Conservation (phyloP, 2,329 filamentous ascomycete species). For the Cytospora piceicola region DNA sequence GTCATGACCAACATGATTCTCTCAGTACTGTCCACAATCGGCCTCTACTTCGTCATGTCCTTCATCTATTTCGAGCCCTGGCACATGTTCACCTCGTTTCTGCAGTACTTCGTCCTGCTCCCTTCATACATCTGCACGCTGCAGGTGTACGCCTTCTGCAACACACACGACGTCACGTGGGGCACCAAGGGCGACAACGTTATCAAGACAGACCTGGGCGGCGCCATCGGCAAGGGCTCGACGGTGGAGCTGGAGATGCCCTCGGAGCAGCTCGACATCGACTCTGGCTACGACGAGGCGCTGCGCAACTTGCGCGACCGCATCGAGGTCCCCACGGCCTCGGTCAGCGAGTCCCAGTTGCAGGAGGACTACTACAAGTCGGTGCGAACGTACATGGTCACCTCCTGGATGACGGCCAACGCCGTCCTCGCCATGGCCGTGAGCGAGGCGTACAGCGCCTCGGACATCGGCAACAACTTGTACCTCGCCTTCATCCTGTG, state of each 20-base stretch:
- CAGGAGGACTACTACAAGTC: conserved; percentile 99
- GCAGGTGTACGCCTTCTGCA: conserved; percentile 98
- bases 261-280: conserved; percentile 95
- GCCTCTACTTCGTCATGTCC: conserved; percentile 94
- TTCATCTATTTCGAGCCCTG: conserved; percentile 97
- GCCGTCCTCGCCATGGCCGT: conserved; percentile 92
- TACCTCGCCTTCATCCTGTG: conserved; percentile 95
- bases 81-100: conserved; percentile 95
- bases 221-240: conserved; percentile 74
- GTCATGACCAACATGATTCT: conserved; percentile 95
- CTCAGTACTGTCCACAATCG: conserved; percentile 84
- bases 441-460: conserved; percentile 78
- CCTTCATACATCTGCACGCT: conserved; percentile 95
- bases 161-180: conserved; percentile 98
- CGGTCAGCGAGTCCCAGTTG: conserved; percentile 74
- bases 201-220: conserved; percentile 87
- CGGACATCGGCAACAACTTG: conserved; percentile 76
- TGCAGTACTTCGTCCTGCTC: conserved; percentile 90
- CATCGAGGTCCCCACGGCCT: conserved; percentile 72
- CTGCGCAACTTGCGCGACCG: conserved; percentile 93
- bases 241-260: conserved; percentile 98
- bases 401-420: conserved; percentile 91
- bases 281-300: conserved; percentile 95
- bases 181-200: conserved; percentile 98
- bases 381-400: conserved; percentile 97